Evolutionary conservation across 2,329 filamentous ascomycete genomes (phyloP), one percentile per base, ranked within the genome.

Genomic region (Claviceps quebecensis): DNA sequence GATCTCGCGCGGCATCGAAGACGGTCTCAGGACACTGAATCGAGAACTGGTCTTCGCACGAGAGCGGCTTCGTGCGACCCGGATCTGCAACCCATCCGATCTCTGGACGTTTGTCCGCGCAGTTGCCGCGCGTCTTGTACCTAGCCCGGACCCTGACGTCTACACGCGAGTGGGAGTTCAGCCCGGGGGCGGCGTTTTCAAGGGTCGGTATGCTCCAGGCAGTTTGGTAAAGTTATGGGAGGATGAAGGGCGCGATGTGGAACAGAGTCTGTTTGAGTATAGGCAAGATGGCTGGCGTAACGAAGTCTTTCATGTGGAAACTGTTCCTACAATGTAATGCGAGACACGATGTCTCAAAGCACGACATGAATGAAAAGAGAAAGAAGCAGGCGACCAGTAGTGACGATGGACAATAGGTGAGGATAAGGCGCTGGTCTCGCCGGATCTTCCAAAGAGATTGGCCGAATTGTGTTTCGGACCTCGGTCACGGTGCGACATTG

Each of bases 201-300:
- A 81, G 58, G 87, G 85, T 4, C 78, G 88, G 1, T 96, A 95
- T 68, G 84, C 91, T 1, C 91, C 91, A 0, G 90, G 88, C 0
- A 95, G 89, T 65, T 71, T 96, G 26, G 86, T 93, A 49, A 89
- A 86, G 68, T 67, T 95, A n/a, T 95, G 88, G 87, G 80, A 91
- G 57, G 83, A 89, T 56, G 85, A 95, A 67, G 88, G 80, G 0
- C 68, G 72, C 22, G 72, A 75, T 55, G 88, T 87, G 0, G 75
- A 74, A 19, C 86, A 94, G 65, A 75, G 81, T 41, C 79, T 95
- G 39, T 81, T 90, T 56, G 85, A 91, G 56, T 82, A 81, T 61
- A 78, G 82, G 51, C 72, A 72, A 46, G 81, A 76, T 16, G 86
- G 85, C 0, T 95, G 89, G 89, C 77, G 85, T 58, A 95, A 95